Percentiles rank a stretch among this genome's conserved stretches.
Evolutionary conservation across 2,329 filamentous ascomycete species (phyloP).

Genomic region (Exophiala alcalophila): DNA sequence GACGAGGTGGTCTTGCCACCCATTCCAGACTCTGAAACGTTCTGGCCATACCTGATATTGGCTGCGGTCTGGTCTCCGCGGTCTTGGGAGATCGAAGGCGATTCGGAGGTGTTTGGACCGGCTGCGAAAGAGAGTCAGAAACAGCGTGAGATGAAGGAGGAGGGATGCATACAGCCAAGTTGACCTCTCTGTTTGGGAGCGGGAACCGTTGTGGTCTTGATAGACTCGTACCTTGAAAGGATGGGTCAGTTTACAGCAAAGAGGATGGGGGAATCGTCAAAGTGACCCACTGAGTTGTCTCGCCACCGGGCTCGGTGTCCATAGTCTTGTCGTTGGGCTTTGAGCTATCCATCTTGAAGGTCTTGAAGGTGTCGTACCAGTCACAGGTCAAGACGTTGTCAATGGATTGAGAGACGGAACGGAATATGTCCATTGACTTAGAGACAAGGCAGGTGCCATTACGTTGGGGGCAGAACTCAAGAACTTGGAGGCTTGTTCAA

Average conservation of each 20-base stretch:
- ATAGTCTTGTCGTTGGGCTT: conserved; percentile 46
- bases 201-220: conserved; percentile 48
- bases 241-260: background rate
- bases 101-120: conserved; percentile 19
- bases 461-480: too few relatives aligned
- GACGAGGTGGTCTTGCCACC: conserved; percentile 51
- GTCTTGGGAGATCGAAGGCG: conserved; percentile 9
- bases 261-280: background rate
- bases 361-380: conserved; percentile 27
- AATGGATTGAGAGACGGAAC: conserved; percentile 25
- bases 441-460: too few relatives aligned
- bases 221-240: conserved; percentile 56
- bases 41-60: conserved; percentile 56
- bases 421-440: conserved; percentile 31
- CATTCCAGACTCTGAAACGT: conserved; percentile 55
- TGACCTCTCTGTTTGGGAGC: conserved; percentile 57
- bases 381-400: conserved; percentile 29
- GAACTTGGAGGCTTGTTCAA: too few relatives aligned
- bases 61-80: conserved; percentile 47
- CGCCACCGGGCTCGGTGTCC: conserved; percentile 59
- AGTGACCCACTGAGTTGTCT: conserved; percentile 55
- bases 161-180: conserved; percentile 47
- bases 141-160: conserved; percentile 3
- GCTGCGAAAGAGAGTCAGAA: conserved; percentile 17
- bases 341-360: conserved; percentile 17